Conservation (phyloP, 371 early-diverging fungal genomes). For the Mortierella sp. region DNA sequence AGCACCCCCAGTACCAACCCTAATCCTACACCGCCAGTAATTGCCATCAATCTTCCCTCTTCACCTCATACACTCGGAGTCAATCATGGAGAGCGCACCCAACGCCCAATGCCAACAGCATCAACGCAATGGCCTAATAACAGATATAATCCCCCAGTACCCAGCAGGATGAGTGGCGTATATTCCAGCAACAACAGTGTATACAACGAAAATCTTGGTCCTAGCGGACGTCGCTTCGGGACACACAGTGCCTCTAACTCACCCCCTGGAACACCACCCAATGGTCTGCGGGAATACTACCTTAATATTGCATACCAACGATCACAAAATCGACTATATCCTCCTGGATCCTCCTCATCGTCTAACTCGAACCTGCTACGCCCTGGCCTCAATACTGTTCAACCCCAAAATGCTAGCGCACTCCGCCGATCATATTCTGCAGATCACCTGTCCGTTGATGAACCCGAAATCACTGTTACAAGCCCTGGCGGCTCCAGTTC, state of each 20-base stretch:
- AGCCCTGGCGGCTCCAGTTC: constrained; percentile 43
- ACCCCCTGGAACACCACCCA: constrained; percentile 52
- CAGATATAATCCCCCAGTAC: constrained; percentile 51
- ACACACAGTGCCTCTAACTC: constrained; percentile 40
- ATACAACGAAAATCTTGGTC: constrained; percentile 23
- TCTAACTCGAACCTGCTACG: constrained; percentile 22
- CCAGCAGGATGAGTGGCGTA: constrained; percentile 52
- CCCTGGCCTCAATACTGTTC: constrained; percentile 27
- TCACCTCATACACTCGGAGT: constrained; percentile 1
- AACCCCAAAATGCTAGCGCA: background rate
- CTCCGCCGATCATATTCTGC: constrained; percentile 42
- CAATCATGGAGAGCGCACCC: background rate
- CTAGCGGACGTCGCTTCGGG: constrained; percentile 21
- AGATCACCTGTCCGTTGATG: constrained; percentile 29
- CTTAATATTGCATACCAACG: constrained; percentile 45
- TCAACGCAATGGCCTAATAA: constrained; percentile 6
- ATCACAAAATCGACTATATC: constrained; percentile 27
- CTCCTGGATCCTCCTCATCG: constrained; percentile 10
- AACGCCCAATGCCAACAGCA: constrained; percentile 5
- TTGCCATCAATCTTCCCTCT: constrained; percentile 24
- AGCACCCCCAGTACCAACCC: constrained; percentile 1
- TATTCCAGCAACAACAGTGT: constrained; percentile 37
- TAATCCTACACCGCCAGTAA: constrained; percentile 3
- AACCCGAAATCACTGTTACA: constrained; percentile 49
- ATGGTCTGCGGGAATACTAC: constrained; percentile 48